Evolutionary conservation across 116 monocot genomes (phyloP).

Genomic region (Papilionanthe hybrid): DNA sequence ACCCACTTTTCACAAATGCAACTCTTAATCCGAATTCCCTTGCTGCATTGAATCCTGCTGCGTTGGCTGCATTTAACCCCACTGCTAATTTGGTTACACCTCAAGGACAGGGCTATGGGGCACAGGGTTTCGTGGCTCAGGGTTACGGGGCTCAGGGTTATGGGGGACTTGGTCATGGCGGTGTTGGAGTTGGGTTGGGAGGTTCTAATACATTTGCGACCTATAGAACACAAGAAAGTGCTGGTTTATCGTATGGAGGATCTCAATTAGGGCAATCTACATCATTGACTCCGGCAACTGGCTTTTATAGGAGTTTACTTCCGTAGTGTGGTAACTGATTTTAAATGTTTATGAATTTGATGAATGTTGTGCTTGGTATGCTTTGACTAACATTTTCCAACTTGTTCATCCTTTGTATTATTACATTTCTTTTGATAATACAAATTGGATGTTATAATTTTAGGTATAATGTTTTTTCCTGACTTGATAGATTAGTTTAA

Average conservation of each 20-base stretch:
- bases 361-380: not conserved
- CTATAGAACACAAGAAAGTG: slow-evolving; percentile 25
- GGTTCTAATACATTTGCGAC: slow-evolving; percentile 18
- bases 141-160: not conserved
- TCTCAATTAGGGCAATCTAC: slow-evolving; percentile 17
- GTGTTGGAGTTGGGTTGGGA: slow-evolving; percentile 4
- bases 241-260: slow-evolving; percentile 10
- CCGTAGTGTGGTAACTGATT: slow-evolving; percentile 14
- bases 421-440: not conserved
- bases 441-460: not conserved
- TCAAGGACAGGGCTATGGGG: slow-evolving; percentile 12
- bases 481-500: not conserved
- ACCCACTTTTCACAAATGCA: slow-evolving; percentile 26
- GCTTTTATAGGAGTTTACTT: slow-evolving; percentile 7
- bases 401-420: not conserved
- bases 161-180: not conserved
- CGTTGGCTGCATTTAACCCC: slow-evolving; percentile 20
- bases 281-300: not conserved
- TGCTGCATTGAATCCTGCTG: slow-evolving; percentile 26
- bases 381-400: not conserved
- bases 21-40: slow-evolving; percentile 22
- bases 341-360: not conserved
- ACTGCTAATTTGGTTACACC: slow-evolving; percentile 12
- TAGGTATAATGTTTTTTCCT: not conserved
- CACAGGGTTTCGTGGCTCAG: not conserved